These are phyloP conservation scores for Moesziomyces parantarcticus DNA, from an alignment of 1,284 basidiomycete genomes.

Conservation along the genomic window DNA sequence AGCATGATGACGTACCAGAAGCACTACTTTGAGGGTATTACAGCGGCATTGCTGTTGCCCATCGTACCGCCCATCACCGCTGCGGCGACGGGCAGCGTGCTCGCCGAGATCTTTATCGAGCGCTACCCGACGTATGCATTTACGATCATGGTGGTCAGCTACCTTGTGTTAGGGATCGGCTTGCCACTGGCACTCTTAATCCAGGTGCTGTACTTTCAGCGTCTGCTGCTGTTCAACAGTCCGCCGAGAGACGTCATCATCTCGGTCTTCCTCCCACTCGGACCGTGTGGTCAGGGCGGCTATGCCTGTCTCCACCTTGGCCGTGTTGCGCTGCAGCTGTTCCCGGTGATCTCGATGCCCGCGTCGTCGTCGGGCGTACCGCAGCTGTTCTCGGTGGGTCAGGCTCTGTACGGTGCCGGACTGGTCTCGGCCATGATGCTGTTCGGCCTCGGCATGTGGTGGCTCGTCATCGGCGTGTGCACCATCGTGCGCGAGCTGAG, in stretches of 20 bases:
- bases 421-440: slow-evolving; percentile 54
- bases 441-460: slow-evolving; percentile 58
- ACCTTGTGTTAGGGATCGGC: slow-evolving; percentile 56
- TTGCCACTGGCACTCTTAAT: slow-evolving; percentile 54
- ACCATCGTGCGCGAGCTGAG: slow-evolving; percentile 49
- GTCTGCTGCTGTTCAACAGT: slow-evolving; percentile 55
- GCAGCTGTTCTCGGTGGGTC: slow-evolving; percentile 43
- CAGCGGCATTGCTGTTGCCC: slow-evolving; percentile 54
- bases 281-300: slow-evolving; percentile 59
- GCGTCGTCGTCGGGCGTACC: slow-evolving; percentile 33
- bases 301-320: slow-evolving; percentile 60
- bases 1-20: slow-evolving; percentile 60
- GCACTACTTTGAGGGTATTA: slow-evolving; percentile 57
- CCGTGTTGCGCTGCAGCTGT: slow-evolving; percentile 43
- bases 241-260: slow-evolving; percentile 61
- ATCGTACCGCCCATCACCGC: slow-evolving; percentile 61
- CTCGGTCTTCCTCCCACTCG: slow-evolving; percentile 54
- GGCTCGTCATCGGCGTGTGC: slow-evolving; percentile 46
- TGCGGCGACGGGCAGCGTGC: slow-evolving; percentile 45
- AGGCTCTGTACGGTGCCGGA: slow-evolving; percentile 58
- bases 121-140: slow-evolving; percentile 51
- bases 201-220: slow-evolving; percentile 59
- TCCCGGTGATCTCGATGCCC: slow-evolving; percentile 41
- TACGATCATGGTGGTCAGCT: slow-evolving; percentile 52
- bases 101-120: slow-evolving; percentile 50